Evolutionary conservation across 169 alveolate species (phyloP), one percentile per base, ranked within the genome.

Genomic region (Plasmodium adleri): DNA sequence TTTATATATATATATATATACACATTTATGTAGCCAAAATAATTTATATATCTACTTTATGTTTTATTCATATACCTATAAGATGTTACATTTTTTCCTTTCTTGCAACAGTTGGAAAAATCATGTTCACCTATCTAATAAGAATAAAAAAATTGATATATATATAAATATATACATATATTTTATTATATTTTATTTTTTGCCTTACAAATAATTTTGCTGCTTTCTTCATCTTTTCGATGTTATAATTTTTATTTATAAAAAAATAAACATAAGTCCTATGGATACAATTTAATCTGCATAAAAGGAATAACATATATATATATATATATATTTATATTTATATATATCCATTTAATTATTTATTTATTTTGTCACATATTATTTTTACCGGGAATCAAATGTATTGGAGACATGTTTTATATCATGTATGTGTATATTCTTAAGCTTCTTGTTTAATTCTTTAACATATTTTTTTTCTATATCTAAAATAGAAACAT

Each of bases 181-280:
- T 17, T 5, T 45, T 7, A 47, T 47, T 9, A 45, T 8, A 24
- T 45, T 7, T 17, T 64, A 49, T 26, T 49, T 22, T 54, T 50
- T 45, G 12, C 13, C 32, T 26, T 76, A 83, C 85, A 58, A 83
- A 83, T 63, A 70, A 54, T 13, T 68, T 70, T 32, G 74, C 9
- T 26, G 74, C 91, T 52, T 83, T 74, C 13, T 70, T 70, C 74
- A 83, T 83, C 60, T 56, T 24, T 22, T 68, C 59, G 9, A 83
- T 20, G 15, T 83, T 83, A 63, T 70, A 83, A 68, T 83, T 70
- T 47, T 83, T 83, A 43, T 70, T 72, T n/a, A 83, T 20, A 73
- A 83, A 83, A 72, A 83, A 83, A 15, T 83, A 83, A 17, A 83
- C 60, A 47, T 83, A 83, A 7, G 91, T 83, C 60, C 91, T 83